Percentiles rank a stretch among this genome's conserved stretches.
Evolutionary conservation across 306 rosid species (phyloP).

Genomic region (Cicer bijugum): DNA sequence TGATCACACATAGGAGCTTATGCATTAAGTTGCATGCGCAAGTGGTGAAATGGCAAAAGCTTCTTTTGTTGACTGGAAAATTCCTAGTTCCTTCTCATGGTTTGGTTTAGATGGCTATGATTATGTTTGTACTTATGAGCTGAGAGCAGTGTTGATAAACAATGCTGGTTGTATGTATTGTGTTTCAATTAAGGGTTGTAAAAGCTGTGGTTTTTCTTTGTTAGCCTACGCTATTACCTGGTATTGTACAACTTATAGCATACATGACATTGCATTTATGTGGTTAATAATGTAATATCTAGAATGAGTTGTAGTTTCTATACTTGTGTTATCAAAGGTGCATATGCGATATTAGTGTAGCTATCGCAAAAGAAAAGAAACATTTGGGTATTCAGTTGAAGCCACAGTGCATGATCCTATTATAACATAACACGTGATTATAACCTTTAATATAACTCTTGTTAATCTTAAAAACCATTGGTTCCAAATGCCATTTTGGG

Average conservation of each 20-base stretch:
- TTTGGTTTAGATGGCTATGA: constrained; percentile 31
- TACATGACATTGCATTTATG: constrained; percentile 14
- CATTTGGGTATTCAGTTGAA: neutral
- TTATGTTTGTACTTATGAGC: constrained; percentile 22
- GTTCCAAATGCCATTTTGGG: neutral
- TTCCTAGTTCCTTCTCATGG: constrained; percentile 33
- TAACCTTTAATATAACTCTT: no score
- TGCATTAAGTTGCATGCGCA: neutral
- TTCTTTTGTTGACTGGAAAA: constrained; percentile 28
- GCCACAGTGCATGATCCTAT: neutral
- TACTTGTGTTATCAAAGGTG: constrained; percentile 2
- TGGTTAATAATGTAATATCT: constrained; percentile 27
- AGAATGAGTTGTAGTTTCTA: constrained; percentile 8
- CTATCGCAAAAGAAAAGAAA: neutral
- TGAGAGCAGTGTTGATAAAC: constrained; percentile 22
- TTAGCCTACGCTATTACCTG: neutral
- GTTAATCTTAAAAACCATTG: no score
- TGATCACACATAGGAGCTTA: constrained; percentile 11
- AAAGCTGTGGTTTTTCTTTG: constrained; percentile 26
- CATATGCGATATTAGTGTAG: constrained; percentile 5
- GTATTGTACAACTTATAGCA: constrained; percentile 28
- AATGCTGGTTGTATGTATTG: constrained; percentile 25
- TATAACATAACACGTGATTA: no score
- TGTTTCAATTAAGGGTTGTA: constrained; percentile 29
- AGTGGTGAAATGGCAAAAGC: constrained; percentile 31